Evolutionary conservation across 768 basidiomycete species (phyloP), one percentile per base, ranked within the genome.

Genomic region (Nidularia pulvinata): DNA sequence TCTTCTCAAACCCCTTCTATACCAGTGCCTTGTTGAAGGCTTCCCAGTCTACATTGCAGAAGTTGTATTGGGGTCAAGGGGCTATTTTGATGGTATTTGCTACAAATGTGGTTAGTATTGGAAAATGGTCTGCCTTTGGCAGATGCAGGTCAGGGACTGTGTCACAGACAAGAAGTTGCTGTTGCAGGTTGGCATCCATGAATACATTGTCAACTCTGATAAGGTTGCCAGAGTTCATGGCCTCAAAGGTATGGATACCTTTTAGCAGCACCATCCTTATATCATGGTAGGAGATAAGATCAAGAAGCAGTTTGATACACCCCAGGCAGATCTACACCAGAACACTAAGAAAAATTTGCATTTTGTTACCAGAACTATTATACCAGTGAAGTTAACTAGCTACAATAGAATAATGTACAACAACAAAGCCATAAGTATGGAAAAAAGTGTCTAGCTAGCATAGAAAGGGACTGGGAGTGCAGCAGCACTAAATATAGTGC

Each of bases 131-230:
- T 0, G 72, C 64, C 0, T 55, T 53, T 0, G 58, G 51, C 1
- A 64, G 65, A 0, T 52, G 52, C 1, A 19, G 16, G 0, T 33
- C 45, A 1, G 59, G 61, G 1, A 46, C 49, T 1, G 55, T 66
- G 19, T 61, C 50, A 47, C 73, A 77, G 6, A 32, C 25, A 4
- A 60, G 55, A n/a, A 72, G 19, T 2, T 9, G n/a, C 0, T 59
- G 52, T 0, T 52, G 13, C 4, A 63, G 46, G 14, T 59, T 46
- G 2, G 50, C 52, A 0, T 59, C 54, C 22, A 59, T 56, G 46
- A 69, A 75, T 0, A 76, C 61, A 30, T 77, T 76, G 57, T 75
- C 72, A 0, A 65, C 65, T 3, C 72, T 19, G 0, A 71, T 73
- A 53, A 59, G 62, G 50, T 70, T n/a, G 62, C 61, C 3, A 22